Evolutionary conservation across 352 stramenopile species (phyloP).

Genomic region (Phytopythium boreale): DNA sequence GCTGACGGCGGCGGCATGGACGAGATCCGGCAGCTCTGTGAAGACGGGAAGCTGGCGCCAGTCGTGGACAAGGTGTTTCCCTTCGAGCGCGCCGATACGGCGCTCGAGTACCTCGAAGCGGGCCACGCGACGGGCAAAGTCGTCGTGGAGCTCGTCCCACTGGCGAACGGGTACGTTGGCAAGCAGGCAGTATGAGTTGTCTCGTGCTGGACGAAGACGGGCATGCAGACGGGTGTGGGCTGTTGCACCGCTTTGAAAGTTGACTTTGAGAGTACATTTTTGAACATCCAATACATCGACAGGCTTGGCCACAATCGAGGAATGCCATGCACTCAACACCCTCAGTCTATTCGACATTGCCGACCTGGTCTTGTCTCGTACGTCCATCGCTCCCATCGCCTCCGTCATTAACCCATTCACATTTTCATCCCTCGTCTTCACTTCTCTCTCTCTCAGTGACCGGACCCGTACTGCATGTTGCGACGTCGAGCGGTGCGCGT

Average conservation of each 20-base stretch:
- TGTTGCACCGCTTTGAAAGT: background rate
- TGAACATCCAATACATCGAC: background rate
- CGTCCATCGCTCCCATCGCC: background rate
- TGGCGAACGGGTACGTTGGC: constrained; percentile 8
- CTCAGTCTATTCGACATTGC: background rate
- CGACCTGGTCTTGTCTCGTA: background rate
- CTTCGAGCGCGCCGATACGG: constrained; percentile 61
- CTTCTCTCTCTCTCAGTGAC: background rate
- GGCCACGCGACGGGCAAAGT: constrained; percentile 64
- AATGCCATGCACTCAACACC: too few relatives aligned
- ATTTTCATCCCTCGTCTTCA: background rate
- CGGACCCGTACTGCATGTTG: constrained; percentile 11
- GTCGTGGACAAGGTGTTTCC: constrained; percentile 70
- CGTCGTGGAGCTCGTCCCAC: constrained; percentile 46
- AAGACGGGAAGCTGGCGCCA: constrained; percentile 38
- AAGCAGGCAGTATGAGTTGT: constrained; percentile 3
- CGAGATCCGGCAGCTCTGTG: constrained; percentile 46
- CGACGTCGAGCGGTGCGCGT: constrained; percentile 26
- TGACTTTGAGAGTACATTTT: background rate
- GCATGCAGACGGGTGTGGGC: too few relatives aligned
- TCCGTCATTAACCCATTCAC: background rate
- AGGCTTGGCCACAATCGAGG: too few relatives aligned
- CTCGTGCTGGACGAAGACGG: too few relatives aligned
- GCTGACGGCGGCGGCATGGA: constrained; percentile 40
- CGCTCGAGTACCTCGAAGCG: constrained; percentile 61